Percentiles rank a stretch among this genome's conserved stretches.
Conservation (phyloP, 305 asterid species). For the Solanum hybrid region DNA sequence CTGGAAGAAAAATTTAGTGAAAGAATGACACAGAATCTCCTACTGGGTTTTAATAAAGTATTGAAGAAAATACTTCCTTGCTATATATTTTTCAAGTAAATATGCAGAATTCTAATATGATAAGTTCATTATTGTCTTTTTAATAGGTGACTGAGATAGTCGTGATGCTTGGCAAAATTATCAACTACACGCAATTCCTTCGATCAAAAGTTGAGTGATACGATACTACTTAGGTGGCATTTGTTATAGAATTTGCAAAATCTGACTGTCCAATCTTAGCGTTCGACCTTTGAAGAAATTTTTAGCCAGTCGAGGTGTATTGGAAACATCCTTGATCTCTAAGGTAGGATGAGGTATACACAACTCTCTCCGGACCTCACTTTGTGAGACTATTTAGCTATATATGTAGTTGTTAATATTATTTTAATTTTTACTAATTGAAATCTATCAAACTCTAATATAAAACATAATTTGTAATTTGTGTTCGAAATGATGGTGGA, state of each 20-base stretch:
- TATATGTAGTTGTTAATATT: neutral
- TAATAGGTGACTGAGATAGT: too few species aligned
- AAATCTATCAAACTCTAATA: neutral
- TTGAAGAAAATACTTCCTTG: neutral
- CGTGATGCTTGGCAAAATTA: too few species aligned
- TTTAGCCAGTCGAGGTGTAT: neutral
- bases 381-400: neutral
- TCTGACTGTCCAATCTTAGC: too few species aligned
- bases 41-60: slow-evolving; percentile 85
- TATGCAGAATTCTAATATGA: neutral
- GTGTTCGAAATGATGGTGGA: neutral
- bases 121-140: neutral
- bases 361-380: neutral
- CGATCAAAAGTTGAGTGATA: too few species aligned
- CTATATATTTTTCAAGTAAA: neutral
- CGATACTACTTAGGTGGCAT: too few species aligned
- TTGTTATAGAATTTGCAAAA: too few species aligned
- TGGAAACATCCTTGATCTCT: neutral
- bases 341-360: neutral
- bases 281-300: too few species aligned
- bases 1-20: neutral
- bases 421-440: neutral
- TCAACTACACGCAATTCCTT: too few species aligned
- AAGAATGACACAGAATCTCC: slow-evolving; percentile 88
- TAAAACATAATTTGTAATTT: neutral